phyloP scores from a whole-genome alignment of 2,329 filamentous ascomycete species.

The Colletotrichum zoysiae region DNA sequence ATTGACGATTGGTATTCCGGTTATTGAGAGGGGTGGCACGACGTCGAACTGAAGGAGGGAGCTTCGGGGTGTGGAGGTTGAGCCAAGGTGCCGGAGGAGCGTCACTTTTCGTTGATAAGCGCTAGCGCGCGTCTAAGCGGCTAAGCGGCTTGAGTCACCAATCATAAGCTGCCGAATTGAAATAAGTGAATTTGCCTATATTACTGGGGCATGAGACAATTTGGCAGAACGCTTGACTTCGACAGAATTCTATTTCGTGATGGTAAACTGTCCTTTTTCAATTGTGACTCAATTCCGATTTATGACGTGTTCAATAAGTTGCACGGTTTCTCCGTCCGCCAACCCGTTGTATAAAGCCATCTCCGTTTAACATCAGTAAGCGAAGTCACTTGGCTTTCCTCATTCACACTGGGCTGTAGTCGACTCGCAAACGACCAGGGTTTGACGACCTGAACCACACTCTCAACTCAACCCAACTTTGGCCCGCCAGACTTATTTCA shows the following conservation, averaged over 20 bases:
- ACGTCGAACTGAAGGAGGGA: slow-evolving; percentile 29
- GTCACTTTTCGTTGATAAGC: slow-evolving; percentile 39
- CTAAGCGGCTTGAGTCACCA: slow-evolving; percentile 21
- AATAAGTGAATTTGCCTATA: slow-evolving; percentile 39
- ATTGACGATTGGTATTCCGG: slow-evolving; percentile 33
- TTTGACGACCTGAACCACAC: background rate
- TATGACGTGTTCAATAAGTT: slow-evolving; percentile 7
- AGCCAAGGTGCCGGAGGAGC: slow-evolving; percentile 28
- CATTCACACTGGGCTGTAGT: background rate
- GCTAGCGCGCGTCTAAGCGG: slow-evolving; percentile 15
- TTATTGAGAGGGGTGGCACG: slow-evolving; percentile 14
- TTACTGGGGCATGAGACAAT: slow-evolving; percentile 35
- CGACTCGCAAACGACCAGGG: background rate
- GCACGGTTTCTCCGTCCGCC: background rate
- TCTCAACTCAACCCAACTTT: background rate
- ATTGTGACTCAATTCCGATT: slow-evolving; percentile 33
- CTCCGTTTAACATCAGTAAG: background rate
- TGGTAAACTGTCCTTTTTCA: slow-evolving; percentile 41
- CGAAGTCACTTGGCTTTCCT: background rate
- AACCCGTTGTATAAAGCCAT: background rate
- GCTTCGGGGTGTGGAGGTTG: slow-evolving; percentile 38
- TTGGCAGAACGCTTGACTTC: slow-evolving; percentile 39
- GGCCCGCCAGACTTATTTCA: too few species aligned
- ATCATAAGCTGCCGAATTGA: slow-evolving; percentile 41
- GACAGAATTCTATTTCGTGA: slow-evolving; percentile 37